A percentile compares a stretch with the other conserved stretches of the same genome.
Conservation (phyloP, 352 stramenopile species). For the Pythium coloratum region DNA sequence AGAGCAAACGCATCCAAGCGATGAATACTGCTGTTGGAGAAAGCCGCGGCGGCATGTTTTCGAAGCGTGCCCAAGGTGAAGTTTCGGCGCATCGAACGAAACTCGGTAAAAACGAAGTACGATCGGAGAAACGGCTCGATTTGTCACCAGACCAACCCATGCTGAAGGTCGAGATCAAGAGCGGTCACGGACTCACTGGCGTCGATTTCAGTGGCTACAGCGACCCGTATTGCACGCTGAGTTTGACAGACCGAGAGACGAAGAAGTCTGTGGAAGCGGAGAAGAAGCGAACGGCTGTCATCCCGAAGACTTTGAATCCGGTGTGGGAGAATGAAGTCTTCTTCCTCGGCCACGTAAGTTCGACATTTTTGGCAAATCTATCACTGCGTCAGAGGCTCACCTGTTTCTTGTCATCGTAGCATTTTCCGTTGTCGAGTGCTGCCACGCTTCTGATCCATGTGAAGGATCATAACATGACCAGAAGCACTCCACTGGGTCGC, state of each 20-base stretch:
- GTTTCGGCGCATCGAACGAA: slow-evolving; percentile 57
- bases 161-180: slow-evolving; percentile 58
- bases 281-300: slow-evolving; percentile 69
- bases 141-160: slow-evolving; percentile 32
- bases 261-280: slow-evolving; percentile 56
- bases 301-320: slow-evolving; percentile 71
- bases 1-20: slow-evolving; percentile 46
- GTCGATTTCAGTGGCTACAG: slow-evolving; percentile 70
- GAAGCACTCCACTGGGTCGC: slow-evolving; percentile 62
- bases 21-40: slow-evolving; percentile 38
- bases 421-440: slow-evolving; percentile 44
- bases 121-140: slow-evolving; percentile 46
- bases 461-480: slow-evolving; percentile 75
- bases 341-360: slow-evolving; percentile 58
- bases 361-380: neutral
- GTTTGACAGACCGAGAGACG: slow-evolving; percentile 44
- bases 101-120: slow-evolving; percentile 57
- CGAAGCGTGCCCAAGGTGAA: slow-evolving; percentile 51
- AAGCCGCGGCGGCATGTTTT: slow-evolving; percentile 44
- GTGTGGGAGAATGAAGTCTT: slow-evolving; percentile 70
- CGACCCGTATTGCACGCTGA: slow-evolving; percentile 73
- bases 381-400: neutral
- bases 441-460: slow-evolving; percentile 62
- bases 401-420: slow-evolving; percentile 26
- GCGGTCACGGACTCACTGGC: slow-evolving; percentile 54